A percentile compares a stretch with the other conserved stretches of the same genome.
Conservation (phyloP, 2,329 filamentous ascomycete species). For the Xylariales sp. region DNA sequence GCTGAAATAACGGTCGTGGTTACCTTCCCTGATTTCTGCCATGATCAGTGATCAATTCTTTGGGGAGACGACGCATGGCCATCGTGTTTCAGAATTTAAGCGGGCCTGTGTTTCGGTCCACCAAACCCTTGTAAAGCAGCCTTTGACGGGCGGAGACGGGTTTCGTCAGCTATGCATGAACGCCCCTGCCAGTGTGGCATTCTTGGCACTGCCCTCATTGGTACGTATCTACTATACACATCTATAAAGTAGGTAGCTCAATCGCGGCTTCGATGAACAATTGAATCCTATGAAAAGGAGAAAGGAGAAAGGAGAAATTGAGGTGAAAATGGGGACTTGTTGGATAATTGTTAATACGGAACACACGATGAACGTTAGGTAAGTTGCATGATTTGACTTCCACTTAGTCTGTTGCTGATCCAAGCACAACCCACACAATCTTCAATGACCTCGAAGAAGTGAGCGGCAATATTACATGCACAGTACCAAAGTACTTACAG, state of each 20-base stretch:
- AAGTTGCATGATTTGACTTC: background rate
- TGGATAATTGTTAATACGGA: background rate
- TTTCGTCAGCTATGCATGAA: conserved; percentile 29
- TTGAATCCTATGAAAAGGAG: no score
- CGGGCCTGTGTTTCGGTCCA: conserved; percentile 26
- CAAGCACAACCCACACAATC: background rate
- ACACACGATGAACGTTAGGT: background rate
- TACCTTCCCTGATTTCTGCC: no score
- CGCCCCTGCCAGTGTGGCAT: conserved; percentile 24
- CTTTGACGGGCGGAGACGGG: conserved; percentile 5
- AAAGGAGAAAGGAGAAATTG: no score
- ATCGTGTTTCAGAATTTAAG: conserved; percentile 33
- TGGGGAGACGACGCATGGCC: conserved; percentile 6
- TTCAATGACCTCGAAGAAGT: no score
- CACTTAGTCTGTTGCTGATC: background rate
- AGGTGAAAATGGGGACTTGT: background rate
- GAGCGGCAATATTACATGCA: no score
- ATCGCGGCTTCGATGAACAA: no score
- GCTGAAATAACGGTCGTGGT: background rate
- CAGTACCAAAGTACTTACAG: background rate
- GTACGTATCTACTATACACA: background rate
- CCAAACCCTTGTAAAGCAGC: conserved; percentile 24
- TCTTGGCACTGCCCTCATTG: conserved; percentile 32
- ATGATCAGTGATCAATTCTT: background rate
- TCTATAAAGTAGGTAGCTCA: background rate